phyloP scores from a whole-genome alignment of 2,329 filamentous ascomycete species.

The Aspergillus versicolor region DNA sequence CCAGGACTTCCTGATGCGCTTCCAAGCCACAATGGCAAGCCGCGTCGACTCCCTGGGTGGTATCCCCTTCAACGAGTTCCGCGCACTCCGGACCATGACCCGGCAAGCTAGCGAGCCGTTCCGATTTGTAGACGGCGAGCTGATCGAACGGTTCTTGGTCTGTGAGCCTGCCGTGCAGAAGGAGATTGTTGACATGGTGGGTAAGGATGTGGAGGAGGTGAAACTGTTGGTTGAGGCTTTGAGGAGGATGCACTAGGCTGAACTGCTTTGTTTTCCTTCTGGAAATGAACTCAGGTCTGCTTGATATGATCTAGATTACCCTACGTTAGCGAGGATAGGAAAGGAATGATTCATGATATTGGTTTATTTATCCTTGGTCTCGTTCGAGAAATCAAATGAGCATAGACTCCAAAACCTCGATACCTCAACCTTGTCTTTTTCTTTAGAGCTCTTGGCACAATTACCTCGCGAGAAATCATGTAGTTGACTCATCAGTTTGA shows the following conservation, averaged over 20 bases:
- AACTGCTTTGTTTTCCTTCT: neutral
- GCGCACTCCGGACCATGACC: slow-evolving; percentile 75
- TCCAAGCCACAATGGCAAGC: slow-evolving; percentile 71
- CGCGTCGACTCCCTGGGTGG: slow-evolving; percentile 68
- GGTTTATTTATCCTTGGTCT: too few relatives aligned
- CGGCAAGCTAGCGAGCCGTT: slow-evolving; percentile 72
- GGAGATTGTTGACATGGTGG: slow-evolving; percentile 52
- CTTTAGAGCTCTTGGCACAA: too few relatives aligned
- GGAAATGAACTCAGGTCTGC: neutral
- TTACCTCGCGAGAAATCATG: too few relatives aligned
- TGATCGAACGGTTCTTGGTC: slow-evolving; percentile 82
- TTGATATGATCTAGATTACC: neutral
- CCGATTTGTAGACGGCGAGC: slow-evolving; percentile 87
- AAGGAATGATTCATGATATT: too few relatives aligned
- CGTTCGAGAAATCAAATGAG: too few relatives aligned
- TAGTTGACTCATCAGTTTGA: too few relatives aligned
- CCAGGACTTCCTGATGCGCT: slow-evolving; percentile 76
- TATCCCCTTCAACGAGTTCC: slow-evolving; percentile 73
- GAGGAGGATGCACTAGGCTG: slow-evolving; percentile 48
- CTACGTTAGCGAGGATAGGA: neutral
- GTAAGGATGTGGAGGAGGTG: slow-evolving; percentile 57
- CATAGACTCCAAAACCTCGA: too few relatives aligned
- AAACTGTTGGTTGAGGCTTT: slow-evolving; percentile 62
- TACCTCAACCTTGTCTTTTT: too few relatives aligned
- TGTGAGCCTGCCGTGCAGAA: slow-evolving; percentile 60